These are phyloP conservation scores for Mediolabrus comicus DNA, from an alignment of 108 stramenopile species.

Conservation along the genomic window DNA sequence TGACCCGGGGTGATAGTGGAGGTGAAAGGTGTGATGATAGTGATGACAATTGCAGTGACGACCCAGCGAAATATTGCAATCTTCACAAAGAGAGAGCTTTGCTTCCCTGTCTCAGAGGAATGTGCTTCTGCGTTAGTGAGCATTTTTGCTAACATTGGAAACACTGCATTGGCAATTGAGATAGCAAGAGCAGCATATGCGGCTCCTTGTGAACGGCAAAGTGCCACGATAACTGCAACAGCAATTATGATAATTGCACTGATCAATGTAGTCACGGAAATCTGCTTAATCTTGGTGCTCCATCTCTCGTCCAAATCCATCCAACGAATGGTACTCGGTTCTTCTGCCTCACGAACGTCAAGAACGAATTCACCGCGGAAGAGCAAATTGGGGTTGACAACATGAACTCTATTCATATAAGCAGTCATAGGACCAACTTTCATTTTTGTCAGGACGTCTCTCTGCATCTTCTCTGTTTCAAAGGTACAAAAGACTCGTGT, in stretches of 20 bases:
- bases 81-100: slow-evolving; percentile 76
- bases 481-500: slow-evolving; percentile 86
- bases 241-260: slow-evolving; percentile 49
- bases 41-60: slow-evolving; percentile 81
- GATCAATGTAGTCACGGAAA: slow-evolving; percentile 56
- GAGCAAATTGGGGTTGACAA: slow-evolving; percentile 42
- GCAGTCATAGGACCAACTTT: slow-evolving; percentile 59
- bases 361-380: slow-evolving; percentile 61
- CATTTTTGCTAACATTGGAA: slow-evolving; percentile 76
- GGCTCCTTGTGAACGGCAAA: slow-evolving; percentile 24
- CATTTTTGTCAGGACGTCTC: slow-evolving; percentile 67
- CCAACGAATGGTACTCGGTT: slow-evolving; percentile 82
- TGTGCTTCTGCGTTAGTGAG: slow-evolving; percentile 73
- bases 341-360: slow-evolving; percentile 70
- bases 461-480: slow-evolving; percentile 79
- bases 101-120: slow-evolving; percentile 62
- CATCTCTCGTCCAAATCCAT: slow-evolving; percentile 67
- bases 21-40: slow-evolving; percentile 81
- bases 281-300: slow-evolving; percentile 41
- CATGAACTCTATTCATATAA: slow-evolving; percentile 28
- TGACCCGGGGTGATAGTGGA: slow-evolving; percentile 30
- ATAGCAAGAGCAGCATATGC: slow-evolving; percentile 61
- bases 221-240: slow-evolving; percentile 50
- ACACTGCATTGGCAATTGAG: slow-evolving; percentile 63
- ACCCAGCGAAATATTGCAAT: slow-evolving; percentile 77